Percentiles rank a stretch among this genome's conserved stretches.
These are phyloP conservation scores for Ogataea haglerorum DNA, from an alignment of 805 yeast species.

Conservation along the genomic window DNA sequence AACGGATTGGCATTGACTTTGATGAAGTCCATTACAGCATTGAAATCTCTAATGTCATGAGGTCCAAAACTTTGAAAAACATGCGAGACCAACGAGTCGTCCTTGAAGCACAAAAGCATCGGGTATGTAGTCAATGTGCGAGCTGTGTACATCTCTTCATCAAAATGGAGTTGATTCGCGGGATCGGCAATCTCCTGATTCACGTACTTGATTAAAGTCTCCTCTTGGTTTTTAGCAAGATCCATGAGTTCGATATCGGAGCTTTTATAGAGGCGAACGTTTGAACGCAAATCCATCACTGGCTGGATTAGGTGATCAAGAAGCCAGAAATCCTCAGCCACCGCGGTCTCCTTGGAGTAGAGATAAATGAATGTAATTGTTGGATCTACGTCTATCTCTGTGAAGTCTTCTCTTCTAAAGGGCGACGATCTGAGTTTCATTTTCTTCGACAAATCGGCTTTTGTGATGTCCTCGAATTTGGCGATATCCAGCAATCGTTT, in stretches of 20 bases:
- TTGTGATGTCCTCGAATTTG: conserved; percentile 34
- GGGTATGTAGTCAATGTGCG: conserved; percentile 59
- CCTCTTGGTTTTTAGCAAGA: conserved; percentile 40
- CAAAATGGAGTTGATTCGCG: conserved; percentile 29
- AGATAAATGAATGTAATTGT: conserved; percentile 51
- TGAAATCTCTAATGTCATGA: conserved; percentile 54
- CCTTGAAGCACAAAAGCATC: conserved; percentile 57
- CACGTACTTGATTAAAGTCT: conserved; percentile 39
- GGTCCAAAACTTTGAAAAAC: conserved; percentile 62
- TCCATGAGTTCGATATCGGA: conserved; percentile 41
- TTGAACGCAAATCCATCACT: conserved; percentile 52
- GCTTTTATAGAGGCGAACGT: conserved; percentile 51
- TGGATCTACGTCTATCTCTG: conserved; percentile 35
- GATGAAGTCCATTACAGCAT: conserved; percentile 49
- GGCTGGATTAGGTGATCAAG: conserved; percentile 60
- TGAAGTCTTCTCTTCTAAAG: conserved; percentile 14
- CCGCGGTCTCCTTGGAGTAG: conserved; percentile 46
- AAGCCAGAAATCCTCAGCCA: conserved; percentile 60
- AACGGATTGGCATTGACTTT: conserved; percentile 47
- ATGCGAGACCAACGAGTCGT: conserved; percentile 48
- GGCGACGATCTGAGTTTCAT: conserved; percentile 17
- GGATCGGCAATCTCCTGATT: conserved; percentile 34
- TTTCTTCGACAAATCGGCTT: conserved; percentile 22
- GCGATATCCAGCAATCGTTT: conserved; percentile 45
- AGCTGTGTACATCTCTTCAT: conserved; percentile 46